phyloP scores from a whole-genome alignment of 768 basidiomycete species.

The Boletus vinaceobasis region DNA sequence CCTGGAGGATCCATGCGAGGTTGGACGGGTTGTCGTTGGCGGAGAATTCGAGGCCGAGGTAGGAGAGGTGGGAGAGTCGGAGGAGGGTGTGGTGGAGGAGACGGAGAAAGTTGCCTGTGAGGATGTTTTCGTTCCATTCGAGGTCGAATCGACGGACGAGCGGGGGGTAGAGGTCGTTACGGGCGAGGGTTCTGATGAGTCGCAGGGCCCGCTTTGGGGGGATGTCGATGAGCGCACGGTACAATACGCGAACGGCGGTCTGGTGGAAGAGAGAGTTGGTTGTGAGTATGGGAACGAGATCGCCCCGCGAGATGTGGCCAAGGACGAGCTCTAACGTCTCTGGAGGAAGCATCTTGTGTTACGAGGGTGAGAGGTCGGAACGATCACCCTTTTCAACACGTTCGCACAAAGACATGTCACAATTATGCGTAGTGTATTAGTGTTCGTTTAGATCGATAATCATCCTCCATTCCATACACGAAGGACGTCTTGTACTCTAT shows the following conservation, averaged over 20 bases:
- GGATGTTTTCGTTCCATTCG: slow-evolving; percentile 35
- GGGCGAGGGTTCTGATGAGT: slow-evolving; percentile 41
- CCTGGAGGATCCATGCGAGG: slow-evolving; percentile 49
- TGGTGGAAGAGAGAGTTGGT: slow-evolving; percentile 27
- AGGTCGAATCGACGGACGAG: slow-evolving; percentile 49
- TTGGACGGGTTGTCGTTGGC: slow-evolving; percentile 28
- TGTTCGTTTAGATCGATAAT: not conserved
- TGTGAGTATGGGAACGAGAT: slow-evolving; percentile 26
- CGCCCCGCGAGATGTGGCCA: slow-evolving; percentile 20
- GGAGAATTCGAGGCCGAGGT: slow-evolving; percentile 51
- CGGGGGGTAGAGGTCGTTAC: slow-evolving; percentile 33
- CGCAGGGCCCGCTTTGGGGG: slow-evolving; percentile 29
- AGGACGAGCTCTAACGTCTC: slow-evolving; percentile 37
- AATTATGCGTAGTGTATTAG: slow-evolving; percentile 6
- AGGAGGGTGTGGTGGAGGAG: slow-evolving; percentile 46
- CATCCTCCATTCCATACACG: not conserved
- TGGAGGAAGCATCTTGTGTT: slow-evolving; percentile 27
- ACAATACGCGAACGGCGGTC: slow-evolving; percentile 33
- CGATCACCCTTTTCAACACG: not conserved
- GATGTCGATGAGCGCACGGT: slow-evolving; percentile 36
- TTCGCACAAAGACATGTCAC: not conserved
- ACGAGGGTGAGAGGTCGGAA: not conserved
- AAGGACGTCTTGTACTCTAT: slow-evolving; percentile 6
- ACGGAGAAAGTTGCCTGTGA: slow-evolving; percentile 47
- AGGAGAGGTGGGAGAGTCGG: slow-evolving; percentile 36